Evolutionary conservation across 495 filamentous ascomycete genomes (phyloP), one percentile per base, ranked within the genome.

Genomic region (Aspergillus nidulans): DNA sequence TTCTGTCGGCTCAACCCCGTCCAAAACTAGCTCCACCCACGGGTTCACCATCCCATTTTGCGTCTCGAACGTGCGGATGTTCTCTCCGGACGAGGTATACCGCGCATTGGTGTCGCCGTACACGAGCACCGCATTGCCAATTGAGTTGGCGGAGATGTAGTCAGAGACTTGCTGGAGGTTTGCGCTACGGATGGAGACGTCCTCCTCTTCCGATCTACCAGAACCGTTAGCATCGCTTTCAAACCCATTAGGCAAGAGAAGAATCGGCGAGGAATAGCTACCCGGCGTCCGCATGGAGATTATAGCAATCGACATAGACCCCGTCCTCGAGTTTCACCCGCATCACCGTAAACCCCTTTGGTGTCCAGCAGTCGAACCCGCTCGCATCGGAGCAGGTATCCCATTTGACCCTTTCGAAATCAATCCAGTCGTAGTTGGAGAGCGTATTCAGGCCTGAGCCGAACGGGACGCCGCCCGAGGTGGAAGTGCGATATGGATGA

Each of bases 281-380:
- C 67, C 83, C 81, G 12, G 84, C 83, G 60, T 87, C 83, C 3
- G 83, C 66, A 63, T 87, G 84, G 8, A 85, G 49, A 59, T 87
- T 85, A 63, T 85, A 85, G 4, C 78, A 69, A 57, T 85, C 82
- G 20, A 81, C 64, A 52, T 79, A 84, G 12, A 78, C 69, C 12
- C 71, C 76, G 0, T 70, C 70, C 7, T 69, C 70, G 24, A 81
- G 43, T 24, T 69, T 58, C 30, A 74, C 63, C 7, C 81, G 75
- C 82, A 84, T 84, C 45, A 80, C 80, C 0, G 82, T 82, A 59
- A 82, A 84, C 3, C 83, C 84, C 63, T 87, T 87, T 12, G 83
- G 83, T 8, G 82, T 85, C 36, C 85, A 62, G 59, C 84, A 87
- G 58, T 87, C 83, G 4, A 57, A 46, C 0, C 71, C 76, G 4